Evolutionary conservation across 2,329 filamentous ascomycete species (phyloP).

Genomic region (Metarhizium anisopliae): DNA sequence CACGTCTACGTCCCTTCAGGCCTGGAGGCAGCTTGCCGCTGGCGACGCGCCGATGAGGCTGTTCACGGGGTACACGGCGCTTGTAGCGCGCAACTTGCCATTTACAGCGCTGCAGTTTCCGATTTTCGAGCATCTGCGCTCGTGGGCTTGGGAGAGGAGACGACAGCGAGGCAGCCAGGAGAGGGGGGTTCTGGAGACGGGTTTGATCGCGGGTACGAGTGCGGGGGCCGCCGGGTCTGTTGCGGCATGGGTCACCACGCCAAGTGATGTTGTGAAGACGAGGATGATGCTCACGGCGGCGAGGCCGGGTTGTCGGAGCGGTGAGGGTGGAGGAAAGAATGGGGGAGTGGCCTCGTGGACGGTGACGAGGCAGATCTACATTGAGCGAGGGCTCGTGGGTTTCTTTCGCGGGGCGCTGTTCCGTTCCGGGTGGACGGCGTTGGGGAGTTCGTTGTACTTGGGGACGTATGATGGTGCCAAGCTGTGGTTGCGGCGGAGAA

Average conservation of each 20-base stretch:
- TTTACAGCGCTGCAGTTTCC: slow-evolving; percentile 88
- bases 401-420: slow-evolving; percentile 70
- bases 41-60: slow-evolving; percentile 48
- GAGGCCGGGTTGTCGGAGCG: neutral
- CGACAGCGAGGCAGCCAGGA: slow-evolving; percentile 12
- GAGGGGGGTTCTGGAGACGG: slow-evolving; percentile 52
- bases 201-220: slow-evolving; percentile 60
- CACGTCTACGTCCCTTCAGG: slow-evolving; percentile 36
- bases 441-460: slow-evolving; percentile 77
- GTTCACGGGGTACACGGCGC: slow-evolving; percentile 66
- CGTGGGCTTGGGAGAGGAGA: slow-evolving; percentile 35
- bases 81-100: slow-evolving; percentile 74
- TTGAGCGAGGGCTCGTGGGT: slow-evolving; percentile 59
- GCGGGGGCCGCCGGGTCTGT: slow-evolving; percentile 67
- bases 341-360: slow-evolving; percentile 28
- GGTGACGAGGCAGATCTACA: slow-evolving; percentile 57
- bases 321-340: slow-evolving; percentile 11
- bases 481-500: slow-evolving; percentile 44
- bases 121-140: slow-evolving; percentile 66
- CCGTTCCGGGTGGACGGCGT: slow-evolving; percentile 69
- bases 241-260: slow-evolving; percentile 75
- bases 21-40: slow-evolving; percentile 41
- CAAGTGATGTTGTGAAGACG: slow-evolving; percentile 84
- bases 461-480: slow-evolving; percentile 79
- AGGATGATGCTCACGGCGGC: slow-evolving; percentile 70